Conservation (phyloP, 257 asterid genomes). For the Gentiana macrophylla region DNA sequence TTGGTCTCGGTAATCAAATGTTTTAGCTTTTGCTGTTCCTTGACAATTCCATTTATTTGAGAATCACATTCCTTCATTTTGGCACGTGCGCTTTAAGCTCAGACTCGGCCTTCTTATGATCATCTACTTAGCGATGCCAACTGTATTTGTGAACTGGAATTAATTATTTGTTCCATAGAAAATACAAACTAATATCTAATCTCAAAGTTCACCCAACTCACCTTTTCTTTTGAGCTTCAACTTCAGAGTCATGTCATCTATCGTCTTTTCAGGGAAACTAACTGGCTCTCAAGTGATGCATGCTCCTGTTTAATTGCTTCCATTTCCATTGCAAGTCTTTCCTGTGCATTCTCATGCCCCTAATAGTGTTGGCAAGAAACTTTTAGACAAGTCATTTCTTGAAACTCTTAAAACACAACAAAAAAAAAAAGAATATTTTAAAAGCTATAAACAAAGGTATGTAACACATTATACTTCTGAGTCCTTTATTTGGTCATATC, state of each 20-base stretch:
- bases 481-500: no score
- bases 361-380: conserved; percentile 18
- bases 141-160: conserved; percentile 26
- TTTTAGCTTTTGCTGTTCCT: conserved; percentile 65
- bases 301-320: conserved; percentile 83
- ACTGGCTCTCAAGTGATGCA: conserved; percentile 52
- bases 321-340: conserved; percentile 84
- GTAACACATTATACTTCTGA: no score
- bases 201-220: conserved; percentile 10
- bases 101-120: conserved; percentile 44
- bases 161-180: background rate
- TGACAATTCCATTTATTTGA: conserved; percentile 57
- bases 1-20: conserved; percentile 58
- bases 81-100: conserved; percentile 69
- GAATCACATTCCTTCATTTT: conserved; percentile 90
- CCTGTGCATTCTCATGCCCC: conserved; percentile 84
- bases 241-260: conserved; percentile 42
- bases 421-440: no score
- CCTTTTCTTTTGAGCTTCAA: conserved; percentile 73
- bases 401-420: no score
- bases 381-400: no score
- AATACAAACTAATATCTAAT: background rate
- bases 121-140: conserved; percentile 40
- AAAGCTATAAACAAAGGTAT: no score
- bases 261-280: conserved; percentile 47